Conservation (phyloP, 2,329 filamentous ascomycete genomes). For the Septoria linicola region DNA sequence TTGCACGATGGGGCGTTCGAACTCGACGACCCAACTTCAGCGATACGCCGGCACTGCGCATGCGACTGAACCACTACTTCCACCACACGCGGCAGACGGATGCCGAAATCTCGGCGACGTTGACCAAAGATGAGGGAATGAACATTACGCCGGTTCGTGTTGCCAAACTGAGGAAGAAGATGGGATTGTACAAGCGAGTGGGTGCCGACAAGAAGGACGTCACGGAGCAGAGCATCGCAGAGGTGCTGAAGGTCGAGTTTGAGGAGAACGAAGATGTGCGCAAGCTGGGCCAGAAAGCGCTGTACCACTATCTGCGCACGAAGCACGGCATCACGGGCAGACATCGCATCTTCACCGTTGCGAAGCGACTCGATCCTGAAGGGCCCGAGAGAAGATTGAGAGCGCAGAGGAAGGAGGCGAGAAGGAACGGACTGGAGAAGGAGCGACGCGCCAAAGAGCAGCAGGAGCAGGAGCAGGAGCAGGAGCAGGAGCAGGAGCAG, state of each 20-base stretch:
- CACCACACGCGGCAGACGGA: conserved; percentile 11
- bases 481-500: background rate
- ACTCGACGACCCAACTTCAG: conserved; percentile 11
- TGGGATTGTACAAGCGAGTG: conserved; percentile 17
- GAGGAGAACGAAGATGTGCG: conserved; percentile 7
- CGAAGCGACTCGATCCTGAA: conserved; percentile 16
- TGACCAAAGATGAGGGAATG: conserved; percentile 8
- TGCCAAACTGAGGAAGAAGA: conserved; percentile 15
- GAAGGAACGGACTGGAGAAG: conserved; percentile 12
- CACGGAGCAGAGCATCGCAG: conserved; percentile 6
- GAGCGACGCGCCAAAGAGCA: conserved; percentile 8
- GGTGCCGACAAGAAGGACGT: conserved; percentile 4
- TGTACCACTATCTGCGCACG: conserved; percentile 11
- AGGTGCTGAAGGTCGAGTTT: conserved; percentile 10
- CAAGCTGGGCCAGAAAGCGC: conserved; percentile 8
- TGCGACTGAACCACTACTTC: conserved; percentile 14
- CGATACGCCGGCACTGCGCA: conserved; percentile 14
- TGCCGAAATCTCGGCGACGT: conserved; percentile 1
- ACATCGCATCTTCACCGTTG: conserved; percentile 10
- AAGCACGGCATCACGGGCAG: conserved; percentile 16
- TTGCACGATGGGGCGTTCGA: conserved; percentile 9
- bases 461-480: background rate
- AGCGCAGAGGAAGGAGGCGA: conserved; percentile 8
- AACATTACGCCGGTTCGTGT: conserved; percentile 7
- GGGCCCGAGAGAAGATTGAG: conserved; percentile 11